These are phyloP conservation scores for Colletotrichum sublineola DNA, from an alignment of 2,329 filamentous ascomycete genomes.

Conservation along the genomic window DNA sequence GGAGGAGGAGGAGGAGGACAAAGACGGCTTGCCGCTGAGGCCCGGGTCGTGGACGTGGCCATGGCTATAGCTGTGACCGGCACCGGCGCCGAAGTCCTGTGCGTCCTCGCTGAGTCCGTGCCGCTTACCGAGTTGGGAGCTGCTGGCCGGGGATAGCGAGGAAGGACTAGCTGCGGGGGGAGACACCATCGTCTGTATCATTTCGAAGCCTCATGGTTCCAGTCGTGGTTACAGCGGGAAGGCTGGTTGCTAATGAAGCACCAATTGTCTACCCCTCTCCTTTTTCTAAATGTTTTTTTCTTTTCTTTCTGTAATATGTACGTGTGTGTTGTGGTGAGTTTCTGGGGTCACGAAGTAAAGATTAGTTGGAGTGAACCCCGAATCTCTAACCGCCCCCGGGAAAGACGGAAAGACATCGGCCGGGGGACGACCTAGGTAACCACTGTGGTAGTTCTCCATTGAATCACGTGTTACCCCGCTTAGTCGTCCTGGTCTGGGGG, in stretches of 20 bases:
- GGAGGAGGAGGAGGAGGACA: constrained; percentile 13
- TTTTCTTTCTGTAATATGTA: neutral
- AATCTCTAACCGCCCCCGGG: neutral
- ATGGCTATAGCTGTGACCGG: neutral
- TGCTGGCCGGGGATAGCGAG: constrained; percentile 38
- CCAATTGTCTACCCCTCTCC: neutral
- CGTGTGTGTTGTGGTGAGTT: neutral
- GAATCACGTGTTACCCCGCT: constrained; percentile 27
- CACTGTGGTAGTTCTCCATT: neutral
- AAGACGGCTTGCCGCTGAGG: constrained; percentile 22
- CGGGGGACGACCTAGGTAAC: no score
- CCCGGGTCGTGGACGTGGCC: neutral
- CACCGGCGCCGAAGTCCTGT: constrained; percentile 8
- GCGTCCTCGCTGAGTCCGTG: constrained; percentile 30
- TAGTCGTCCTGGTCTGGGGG: neutral
- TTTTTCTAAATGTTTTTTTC: neutral
- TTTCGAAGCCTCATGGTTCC: constrained; percentile 38
- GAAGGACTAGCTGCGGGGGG: constrained; percentile 41
- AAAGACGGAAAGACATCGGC: neutral
- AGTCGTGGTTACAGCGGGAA: neutral
- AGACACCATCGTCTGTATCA: constrained; percentile 40
- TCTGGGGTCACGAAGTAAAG: neutral
- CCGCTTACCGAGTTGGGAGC: constrained; percentile 39
- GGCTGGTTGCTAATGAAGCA: neutral
- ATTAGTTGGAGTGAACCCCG: constrained; percentile 24